Conservation (phyloP, 148 eudicot species). For the Limonium bicolor region DNA sequence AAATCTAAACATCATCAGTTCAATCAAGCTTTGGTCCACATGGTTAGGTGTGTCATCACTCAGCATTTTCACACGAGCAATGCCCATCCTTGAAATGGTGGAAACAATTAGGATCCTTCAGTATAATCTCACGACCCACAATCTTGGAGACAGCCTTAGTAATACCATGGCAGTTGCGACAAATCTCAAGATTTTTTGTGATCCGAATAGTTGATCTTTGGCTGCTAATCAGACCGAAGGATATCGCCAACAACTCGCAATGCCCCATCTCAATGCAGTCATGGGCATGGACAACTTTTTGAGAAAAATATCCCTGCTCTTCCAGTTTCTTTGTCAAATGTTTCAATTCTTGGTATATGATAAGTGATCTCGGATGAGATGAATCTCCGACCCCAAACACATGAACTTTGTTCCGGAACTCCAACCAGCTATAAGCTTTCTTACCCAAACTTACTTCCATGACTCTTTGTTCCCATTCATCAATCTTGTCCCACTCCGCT, state of each 20-base stretch:
- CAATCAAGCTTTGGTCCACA: no score
- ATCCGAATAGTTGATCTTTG: slow-evolving; percentile 24
- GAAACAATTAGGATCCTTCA: slow-evolving; percentile 47
- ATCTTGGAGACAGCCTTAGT: slow-evolving; percentile 28
- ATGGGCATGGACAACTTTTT: slow-evolving; percentile 35
- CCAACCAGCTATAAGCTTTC: slow-evolving; percentile 69
- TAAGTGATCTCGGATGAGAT: slow-evolving; percentile 52
- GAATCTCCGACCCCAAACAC: slow-evolving; percentile 59
- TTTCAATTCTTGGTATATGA: slow-evolving; percentile 31
- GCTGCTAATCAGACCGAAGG: slow-evolving; percentile 49
- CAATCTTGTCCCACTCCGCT: slow-evolving; percentile 36
- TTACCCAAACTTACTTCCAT: slow-evolving; percentile 33
- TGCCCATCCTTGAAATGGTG: slow-evolving; percentile 57
- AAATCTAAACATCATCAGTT: no score
- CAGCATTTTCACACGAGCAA: slow-evolving; percentile 60
- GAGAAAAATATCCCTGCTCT: slow-evolving; percentile 14
- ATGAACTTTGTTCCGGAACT: slow-evolving; percentile 47
- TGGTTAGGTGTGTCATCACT: no score
- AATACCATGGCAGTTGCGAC: slow-evolving; percentile 36
- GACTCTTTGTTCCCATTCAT: slow-evolving; percentile 23
- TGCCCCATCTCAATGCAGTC: slow-evolving; percentile 36
- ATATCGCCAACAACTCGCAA: slow-evolving; percentile 51
- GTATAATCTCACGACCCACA: slow-evolving; percentile 27
- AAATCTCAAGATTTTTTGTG: slow-evolving; percentile 46
- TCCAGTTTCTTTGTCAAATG: slow-evolving; percentile 25